Conservation (phyloP, 441 rosid genomes). For the Breynia disticha region DNA sequence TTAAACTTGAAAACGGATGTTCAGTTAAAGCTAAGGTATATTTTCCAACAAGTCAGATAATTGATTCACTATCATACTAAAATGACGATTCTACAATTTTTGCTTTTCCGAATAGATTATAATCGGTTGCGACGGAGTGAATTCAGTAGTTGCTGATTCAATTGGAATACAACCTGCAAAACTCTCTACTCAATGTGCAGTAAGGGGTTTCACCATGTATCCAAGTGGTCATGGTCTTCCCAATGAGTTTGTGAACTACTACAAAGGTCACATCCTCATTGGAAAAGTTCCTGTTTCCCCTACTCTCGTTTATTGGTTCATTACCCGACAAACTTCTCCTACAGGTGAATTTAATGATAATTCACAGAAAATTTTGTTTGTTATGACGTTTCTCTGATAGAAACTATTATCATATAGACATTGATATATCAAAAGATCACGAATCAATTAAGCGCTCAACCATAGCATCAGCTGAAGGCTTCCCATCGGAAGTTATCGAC, state of each 20-base stretch:
- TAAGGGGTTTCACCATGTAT: conserved; percentile 38
- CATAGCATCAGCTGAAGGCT: conserved; percentile 10
- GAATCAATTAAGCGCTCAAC: conserved; percentile 18
- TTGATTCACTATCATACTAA: neutral
- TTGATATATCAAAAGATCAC: conserved; percentile 15
- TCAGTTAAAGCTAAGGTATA: conserved; percentile 39
- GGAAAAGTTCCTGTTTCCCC: conserved; percentile 32
- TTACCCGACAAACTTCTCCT: conserved; percentile 1
- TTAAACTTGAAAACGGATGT: conserved; percentile 25
- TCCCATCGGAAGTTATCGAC: conserved; percentile 10
- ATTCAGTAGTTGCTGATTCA: conserved; percentile 32
- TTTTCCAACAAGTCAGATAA: neutral
- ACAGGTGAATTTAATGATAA: neutral
- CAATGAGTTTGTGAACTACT: conserved; percentile 18
- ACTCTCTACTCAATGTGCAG: conserved; percentile 15
- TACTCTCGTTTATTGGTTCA: conserved; percentile 32
- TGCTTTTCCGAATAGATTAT: conserved; percentile 29
- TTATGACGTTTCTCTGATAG: too few relatives aligned
- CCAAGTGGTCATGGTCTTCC: conserved; percentile 34
- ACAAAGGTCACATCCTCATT: conserved; percentile 6
- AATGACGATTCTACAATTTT: too few relatives aligned
- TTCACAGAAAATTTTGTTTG: neutral
- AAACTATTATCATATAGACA: too few relatives aligned
- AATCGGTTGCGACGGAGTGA: conserved; percentile 55
- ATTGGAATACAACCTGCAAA: conserved; percentile 26